Percentiles rank a stretch among this genome's conserved stretches.
Evolutionary conservation across 202 grass and related monocot genomes (phyloP).

Genomic region (Zoysia matrella): DNA sequence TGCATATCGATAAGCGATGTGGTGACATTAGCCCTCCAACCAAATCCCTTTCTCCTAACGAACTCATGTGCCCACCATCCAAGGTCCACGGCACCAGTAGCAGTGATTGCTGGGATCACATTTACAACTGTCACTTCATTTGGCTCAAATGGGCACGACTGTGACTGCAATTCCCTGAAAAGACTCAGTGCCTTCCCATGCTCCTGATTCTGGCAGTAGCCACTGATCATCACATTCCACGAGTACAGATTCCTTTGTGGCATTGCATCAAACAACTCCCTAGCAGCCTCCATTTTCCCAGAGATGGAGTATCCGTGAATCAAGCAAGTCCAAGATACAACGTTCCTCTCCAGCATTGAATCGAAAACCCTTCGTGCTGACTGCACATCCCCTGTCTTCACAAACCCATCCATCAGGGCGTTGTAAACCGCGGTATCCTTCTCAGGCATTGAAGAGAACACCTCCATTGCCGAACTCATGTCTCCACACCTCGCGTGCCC

Average conservation of each 20-base stretch:
- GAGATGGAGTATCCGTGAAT: constrained; percentile 18
- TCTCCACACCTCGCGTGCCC: constrained; percentile 32
- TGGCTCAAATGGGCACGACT: constrained; percentile 9
- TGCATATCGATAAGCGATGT: constrained; percentile 61
- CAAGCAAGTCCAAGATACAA: constrained; percentile 40
- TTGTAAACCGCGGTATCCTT: constrained; percentile 25
- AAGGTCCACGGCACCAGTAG: constrained; percentile 11
- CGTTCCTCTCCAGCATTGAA: constrained; percentile 47
- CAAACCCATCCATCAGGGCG: constrained; percentile 39
- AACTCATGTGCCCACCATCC: constrained; percentile 36
- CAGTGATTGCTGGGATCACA: constrained; percentile 27
- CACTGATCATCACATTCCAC: constrained; percentile 30
- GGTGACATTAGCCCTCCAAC: constrained; percentile 20
- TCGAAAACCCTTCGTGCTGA: constrained; percentile 39
- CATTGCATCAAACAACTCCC: constrained; percentile 24
- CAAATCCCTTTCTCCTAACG: constrained; percentile 33
- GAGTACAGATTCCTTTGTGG: constrained; percentile 34
- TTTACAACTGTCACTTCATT: constrained; percentile 27
- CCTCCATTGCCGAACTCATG: background rate
- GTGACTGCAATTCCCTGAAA: constrained; percentile 19
- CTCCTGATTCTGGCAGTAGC: constrained; percentile 8
- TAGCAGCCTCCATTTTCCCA: constrained; percentile 13
- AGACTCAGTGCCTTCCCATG: constrained; percentile 10
- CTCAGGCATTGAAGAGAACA: constrained; percentile 39
- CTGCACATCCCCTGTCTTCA: constrained; percentile 25